These are phyloP conservation scores for Mariannaea elegans DNA, from an alignment of 2,329 filamentous ascomycete genomes.

Conservation along the genomic window DNA sequence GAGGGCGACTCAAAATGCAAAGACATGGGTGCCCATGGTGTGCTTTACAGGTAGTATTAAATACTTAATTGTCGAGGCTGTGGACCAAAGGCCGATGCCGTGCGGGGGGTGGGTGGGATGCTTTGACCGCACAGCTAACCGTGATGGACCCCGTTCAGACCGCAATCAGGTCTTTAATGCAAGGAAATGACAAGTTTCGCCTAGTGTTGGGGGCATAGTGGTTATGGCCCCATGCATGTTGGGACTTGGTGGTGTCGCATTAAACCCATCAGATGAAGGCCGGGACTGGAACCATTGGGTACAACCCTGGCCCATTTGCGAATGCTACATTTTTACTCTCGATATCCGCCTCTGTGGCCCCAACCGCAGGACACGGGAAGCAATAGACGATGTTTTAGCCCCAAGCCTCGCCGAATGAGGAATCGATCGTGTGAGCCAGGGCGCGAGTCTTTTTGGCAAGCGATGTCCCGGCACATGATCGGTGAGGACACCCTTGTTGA, in stretches of 20 bases:
- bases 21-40: slow-evolving; percentile 24
- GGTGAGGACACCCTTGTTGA: slow-evolving; percentile 7
- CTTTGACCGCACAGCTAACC: slow-evolving; percentile 39
- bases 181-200: slow-evolving; percentile 23
- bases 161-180: slow-evolving; percentile 36
- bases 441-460: slow-evolving; percentile 7
- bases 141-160: slow-evolving; percentile 36
- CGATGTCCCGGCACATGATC: slow-evolving; percentile 21
- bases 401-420: slow-evolving; percentile 33
- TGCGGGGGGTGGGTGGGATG: slow-evolving; percentile 29
- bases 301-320: slow-evolving; percentile 20
- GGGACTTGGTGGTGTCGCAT: slow-evolving; percentile 1
- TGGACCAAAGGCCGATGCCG: slow-evolving; percentile 30
- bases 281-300: slow-evolving; percentile 22
- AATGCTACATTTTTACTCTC: slow-evolving; percentile 2
- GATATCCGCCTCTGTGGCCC: slow-evolving; percentile 33
- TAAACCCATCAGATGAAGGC: slow-evolving; percentile 9
- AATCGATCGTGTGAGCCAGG: slow-evolving; percentile 25
- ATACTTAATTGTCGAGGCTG: slow-evolving; percentile 29
- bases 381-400: slow-evolving; percentile 19
- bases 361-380: slow-evolving; percentile 20
- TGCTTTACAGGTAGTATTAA: slow-evolving; percentile 29
- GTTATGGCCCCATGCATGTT: slow-evolving; percentile 27
- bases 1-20: slow-evolving; percentile 6
- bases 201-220: slow-evolving; percentile 22